Evolutionary conservation across 352 stramenopile species (phyloP), one percentile per base, ranked within the genome.

Genomic region (Globisporangium mamillatum): DNA sequence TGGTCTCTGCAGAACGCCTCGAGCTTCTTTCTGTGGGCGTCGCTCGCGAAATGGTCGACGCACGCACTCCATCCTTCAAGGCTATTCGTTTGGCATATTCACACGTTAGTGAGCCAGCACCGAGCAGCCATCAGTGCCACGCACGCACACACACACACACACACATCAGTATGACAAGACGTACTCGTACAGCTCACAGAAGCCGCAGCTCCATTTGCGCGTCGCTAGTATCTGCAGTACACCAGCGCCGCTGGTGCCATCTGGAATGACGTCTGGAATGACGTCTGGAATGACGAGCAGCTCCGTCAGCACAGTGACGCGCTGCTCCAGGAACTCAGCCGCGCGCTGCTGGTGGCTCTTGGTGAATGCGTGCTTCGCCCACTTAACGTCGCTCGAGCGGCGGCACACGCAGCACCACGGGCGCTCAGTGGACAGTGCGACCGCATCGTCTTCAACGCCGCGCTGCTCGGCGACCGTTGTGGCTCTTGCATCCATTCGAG

Each of bases 281-380:
- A 14, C 63, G 12, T 55, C 16, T 34, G 18, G 32, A n/a, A 53
- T 14, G 50, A 14, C 63, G 12, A 67, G 36, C 22, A 60, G 27
- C 9, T 63, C 61, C 44, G 72, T 57, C 5, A 91, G 73, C 12
- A 67, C 63, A 5, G 52, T 57, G 20, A 66, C 59, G 10, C 82
- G 75, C 34, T 54, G 50, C 10, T 67, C 54, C 24, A 93, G 72
- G 55, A 88, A 89, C 38, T 78, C 67, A 1, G 60, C 64, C 1
- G 79, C 79, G 0, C 69, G 69, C 29, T 74, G 69, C 56, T 92
- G 82, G 71, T 93, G 86, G 20, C 52, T 63, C n/a, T 72, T 77
- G 16, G 78, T 81, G 73, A 87, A 93, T 22, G 88, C 75, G 68
- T 93, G 86, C 66, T 88, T 88, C 57, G 69, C 74, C 82, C 84